Evolutionary conservation across 441 rosid genomes (phyloP).

Genomic region (Biscutella laevigata): DNA sequence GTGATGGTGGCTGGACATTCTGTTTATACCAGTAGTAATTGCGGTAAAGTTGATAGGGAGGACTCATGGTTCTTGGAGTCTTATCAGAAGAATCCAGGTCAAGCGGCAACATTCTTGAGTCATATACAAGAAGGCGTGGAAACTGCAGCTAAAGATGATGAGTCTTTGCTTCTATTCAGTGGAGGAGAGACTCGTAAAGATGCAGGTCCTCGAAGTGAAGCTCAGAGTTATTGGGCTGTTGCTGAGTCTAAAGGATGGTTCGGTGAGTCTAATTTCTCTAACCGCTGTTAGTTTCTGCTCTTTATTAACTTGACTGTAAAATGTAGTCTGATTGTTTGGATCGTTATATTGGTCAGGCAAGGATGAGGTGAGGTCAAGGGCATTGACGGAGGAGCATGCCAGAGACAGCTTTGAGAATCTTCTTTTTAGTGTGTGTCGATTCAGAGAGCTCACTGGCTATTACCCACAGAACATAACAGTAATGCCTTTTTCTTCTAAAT

Average conservation of each 20-base stretch:
- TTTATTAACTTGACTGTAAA: background rate
- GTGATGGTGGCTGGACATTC: constrained; percentile 98
- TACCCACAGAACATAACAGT: constrained; percentile 90
- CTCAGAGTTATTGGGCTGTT: constrained; percentile 95
- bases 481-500: constrained; percentile 26
- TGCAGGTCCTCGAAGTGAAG: constrained; percentile 95
- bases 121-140: constrained; percentile 83
- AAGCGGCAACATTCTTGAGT: constrained; percentile 71
- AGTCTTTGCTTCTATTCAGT: constrained; percentile 77
- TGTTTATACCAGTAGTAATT: constrained; percentile 65
- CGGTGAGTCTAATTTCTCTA: constrained; percentile 41
- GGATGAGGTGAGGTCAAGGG: constrained; percentile 66
- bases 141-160: constrained; percentile 47
- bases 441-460: constrained; percentile 85
- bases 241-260: constrained; percentile 94
- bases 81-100: constrained; percentile 87
- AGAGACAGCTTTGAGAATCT: constrained; percentile 98
- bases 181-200: constrained; percentile 92
- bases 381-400: constrained; percentile 94
- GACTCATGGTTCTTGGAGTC: constrained; percentile 92
- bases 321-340: constrained; percentile 6
- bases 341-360: constrained; percentile 42
- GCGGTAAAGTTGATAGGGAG: constrained; percentile 73
- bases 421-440: constrained; percentile 81
- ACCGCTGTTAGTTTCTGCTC: background rate